Base-by-base conservation (phyloP, 257 asterid genomes). In the Voacanga thouarsii region DNA sequence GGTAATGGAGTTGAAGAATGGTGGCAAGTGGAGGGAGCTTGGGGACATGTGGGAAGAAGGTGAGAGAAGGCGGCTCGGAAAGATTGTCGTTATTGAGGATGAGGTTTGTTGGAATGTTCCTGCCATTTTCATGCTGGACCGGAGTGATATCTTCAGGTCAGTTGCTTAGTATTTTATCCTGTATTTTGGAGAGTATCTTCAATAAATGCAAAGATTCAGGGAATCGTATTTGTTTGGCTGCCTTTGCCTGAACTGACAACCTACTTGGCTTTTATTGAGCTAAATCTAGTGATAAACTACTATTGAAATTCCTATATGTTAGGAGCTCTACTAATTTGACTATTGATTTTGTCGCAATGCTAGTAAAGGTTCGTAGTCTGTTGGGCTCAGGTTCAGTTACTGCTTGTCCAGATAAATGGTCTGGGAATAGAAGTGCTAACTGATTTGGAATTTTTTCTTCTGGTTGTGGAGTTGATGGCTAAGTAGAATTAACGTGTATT, bases 41-140 rank as follows among this genome's bases (percentile, higher is more conserved):
- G 97, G 98, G 47, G 94, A 91, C 81, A 94, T 94, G 98, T 94
- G 98, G 99, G 94, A 88, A 73, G 96, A 91, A 85, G 96, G 99
- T 83, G 96, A 90, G 83, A 88, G 97, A 79, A 77, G 88, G 79
- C 84, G 86, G 84, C 86, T 90, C 43, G 98, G 99, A 82, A 91
- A 90, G 79, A 85, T 90, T 72, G 98, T 88, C 30, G 93, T 91
- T 70, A 84, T 93, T 73, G 97, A 87, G 57, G 88, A 63, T 74
- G 86, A 79, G 49, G 88, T 2, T 33, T 33, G 66, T 30, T 71
- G 85, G 79, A 86, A 86, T 75, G 75, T 68, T 71, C 91, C 92
- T 9, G 94, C 87, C 2, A 74, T 93, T 72, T 95, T 87, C 86
- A 95, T 95, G 98, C 95, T 95, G 5, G 97, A 93, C 66, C 67